phyloP scores from a whole-genome alignment of 768 basidiomycete genomes.

The Boletus reticuloceps region DNA sequence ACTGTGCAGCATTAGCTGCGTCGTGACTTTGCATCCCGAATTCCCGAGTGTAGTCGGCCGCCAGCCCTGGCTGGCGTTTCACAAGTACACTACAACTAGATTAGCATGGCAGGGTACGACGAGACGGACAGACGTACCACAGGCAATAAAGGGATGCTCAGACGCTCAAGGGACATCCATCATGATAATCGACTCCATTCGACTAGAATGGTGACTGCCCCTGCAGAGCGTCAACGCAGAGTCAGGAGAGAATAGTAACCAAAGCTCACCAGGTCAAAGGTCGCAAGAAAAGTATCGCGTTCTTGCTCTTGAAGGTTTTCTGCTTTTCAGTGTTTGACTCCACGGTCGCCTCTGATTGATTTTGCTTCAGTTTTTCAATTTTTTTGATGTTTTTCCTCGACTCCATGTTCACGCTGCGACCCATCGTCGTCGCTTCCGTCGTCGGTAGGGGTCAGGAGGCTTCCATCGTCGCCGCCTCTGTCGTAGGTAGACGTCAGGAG shows the following conservation, averaged over 20 bases:
- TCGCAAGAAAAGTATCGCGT: not conserved
- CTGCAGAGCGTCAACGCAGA: not conserved
- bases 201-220: too few relatives aligned
- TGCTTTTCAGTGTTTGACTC: not conserved
- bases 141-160: not conserved
- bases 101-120: not conserved
- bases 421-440: too few relatives aligned
- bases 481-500: too few relatives aligned
- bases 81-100: not conserved
- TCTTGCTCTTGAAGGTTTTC: not conserved
- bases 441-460: too few relatives aligned
- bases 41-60: conserved; percentile 1
- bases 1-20: not conserved
- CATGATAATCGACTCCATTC: too few relatives aligned
- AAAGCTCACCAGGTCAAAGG: not conserved
- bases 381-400: too few relatives aligned
- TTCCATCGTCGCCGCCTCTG: too few relatives aligned
- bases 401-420: too few relatives aligned
- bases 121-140: not conserved
- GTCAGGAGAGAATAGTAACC: not conserved
- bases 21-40: not conserved
- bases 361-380: too few relatives aligned
- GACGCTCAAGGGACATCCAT: not conserved
- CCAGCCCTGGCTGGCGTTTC: conserved; percentile 14
- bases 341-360: too few relatives aligned